Base-by-base conservation (phyloP, 495 filamentous ascomycete genomes). In the Xylaria cubensis region DNA sequence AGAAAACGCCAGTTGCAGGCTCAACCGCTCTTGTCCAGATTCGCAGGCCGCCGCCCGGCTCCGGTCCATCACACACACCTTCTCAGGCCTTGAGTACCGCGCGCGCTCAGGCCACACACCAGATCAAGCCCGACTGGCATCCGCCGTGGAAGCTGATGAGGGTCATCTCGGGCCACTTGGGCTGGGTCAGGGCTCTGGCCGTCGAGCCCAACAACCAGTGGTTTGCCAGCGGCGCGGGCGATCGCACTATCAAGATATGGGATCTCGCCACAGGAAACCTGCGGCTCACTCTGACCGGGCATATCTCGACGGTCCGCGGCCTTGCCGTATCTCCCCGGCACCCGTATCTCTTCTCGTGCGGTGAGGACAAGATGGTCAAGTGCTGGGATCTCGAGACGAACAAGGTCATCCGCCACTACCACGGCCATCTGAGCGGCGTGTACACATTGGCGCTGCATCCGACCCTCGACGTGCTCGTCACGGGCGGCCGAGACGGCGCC, bases 311-410 rank as follows among this genome's bases (percentile, higher is more conserved):
- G 8, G 97, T 99, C 19, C 91, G 97, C 58, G 97, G 97, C 8
- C 85, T 99, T 62, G 97, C 95, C 0, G 93, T 99, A 8, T 97
- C 94, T 4, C 93, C 94, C 19, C 86, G 97, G 64, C 97, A 99
- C 81, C 97, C 97, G 2, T 99, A 99, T 79, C 88, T 99, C 44
- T 99, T 98, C 82, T 97, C 93, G 17, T 98, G 97, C 75, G 97
- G 93, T 64, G 97, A 99, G 81, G 97, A 99, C 80, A 99, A 99
- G 87, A 98, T 97, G 94, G 97, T 99, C 46, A 98, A 98, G 82
- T 98, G 97, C 84, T 99, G 97, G 97, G 97, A 99, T 84, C 82
- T 99, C 75, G 97, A 99, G 79, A 96, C 93, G 9, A 99, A 99
- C 81, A 97, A 97, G 82, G 97, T 99, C 67, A 99, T 99, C 76